These are phyloP conservation scores for Hyaloscypha variabilis DNA, from an alignment of 495 filamentous ascomycete species.

Conservation along the genomic window DNA sequence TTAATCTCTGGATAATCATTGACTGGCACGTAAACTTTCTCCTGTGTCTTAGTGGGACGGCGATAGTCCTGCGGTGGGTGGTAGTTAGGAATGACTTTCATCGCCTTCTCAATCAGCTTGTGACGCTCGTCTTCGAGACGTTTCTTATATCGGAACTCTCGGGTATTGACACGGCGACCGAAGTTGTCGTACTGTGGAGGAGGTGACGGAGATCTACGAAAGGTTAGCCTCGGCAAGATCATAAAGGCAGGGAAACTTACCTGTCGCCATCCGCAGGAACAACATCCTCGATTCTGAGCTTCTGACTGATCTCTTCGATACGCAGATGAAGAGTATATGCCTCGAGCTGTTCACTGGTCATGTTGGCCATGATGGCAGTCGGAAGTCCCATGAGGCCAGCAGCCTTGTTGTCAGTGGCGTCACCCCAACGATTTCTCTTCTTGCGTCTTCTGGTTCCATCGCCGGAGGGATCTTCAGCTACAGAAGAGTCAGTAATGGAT, in stretches of 20 bases:
- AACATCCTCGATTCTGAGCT: conserved; percentile 96
- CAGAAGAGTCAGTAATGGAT: conserved; percentile 26
- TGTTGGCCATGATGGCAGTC: conserved; percentile 92
- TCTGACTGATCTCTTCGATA: conserved; percentile 98
- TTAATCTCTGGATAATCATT: conserved; percentile 99
- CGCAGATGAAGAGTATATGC: conserved; percentile 93
- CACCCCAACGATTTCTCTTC: conserved; percentile 98
- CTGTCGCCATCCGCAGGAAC: conserved; percentile 93
- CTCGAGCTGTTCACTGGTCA: conserved; percentile 97
- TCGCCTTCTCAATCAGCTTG: conserved; percentile 95
- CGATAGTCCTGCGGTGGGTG: conserved; percentile 97
- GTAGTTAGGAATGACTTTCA: conserved; percentile 98
- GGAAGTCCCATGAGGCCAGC: conserved; percentile 97
- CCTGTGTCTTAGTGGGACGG: conserved; percentile 97
- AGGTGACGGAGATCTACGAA: conserved; percentile 84
- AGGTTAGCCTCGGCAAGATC: conserved; percentile 23
- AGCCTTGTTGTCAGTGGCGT: conserved; percentile 94
- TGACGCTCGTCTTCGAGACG: conserved; percentile 97
- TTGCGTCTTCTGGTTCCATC: conserved; percentile 85
- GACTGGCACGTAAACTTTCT: conserved; percentile 99
- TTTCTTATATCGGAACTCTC: conserved; percentile 97
- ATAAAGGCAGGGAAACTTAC: conserved; percentile 51
- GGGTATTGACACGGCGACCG: conserved; percentile 96
- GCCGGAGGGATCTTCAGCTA: conserved; percentile 41
- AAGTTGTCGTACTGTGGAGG: conserved; percentile 98